Evolutionary conservation across 140 eudicot species (phyloP).

Genomic region (Stevia rebaudiana): DNA sequence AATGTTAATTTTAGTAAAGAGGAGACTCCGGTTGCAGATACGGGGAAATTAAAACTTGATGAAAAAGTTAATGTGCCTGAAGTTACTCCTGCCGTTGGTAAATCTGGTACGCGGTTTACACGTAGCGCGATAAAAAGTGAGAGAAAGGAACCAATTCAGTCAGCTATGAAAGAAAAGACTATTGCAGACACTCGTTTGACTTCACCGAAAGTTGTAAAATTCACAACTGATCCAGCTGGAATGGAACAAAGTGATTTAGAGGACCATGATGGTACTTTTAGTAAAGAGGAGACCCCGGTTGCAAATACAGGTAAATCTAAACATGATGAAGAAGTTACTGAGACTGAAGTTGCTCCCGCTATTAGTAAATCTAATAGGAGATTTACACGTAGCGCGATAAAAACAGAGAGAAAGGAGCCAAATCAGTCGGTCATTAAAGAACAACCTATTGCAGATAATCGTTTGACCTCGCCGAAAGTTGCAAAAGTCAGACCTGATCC

Average conservation of each 20-base stretch:
- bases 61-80: conserved; percentile 1
- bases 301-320: conserved; percentile 3
- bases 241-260: background rate
- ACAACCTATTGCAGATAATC: too few species aligned
- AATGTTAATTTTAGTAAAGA: conserved; percentile 8
- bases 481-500: conserved; percentile 5
- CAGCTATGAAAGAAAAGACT: conserved; percentile 6
- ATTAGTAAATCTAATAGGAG: conserved; percentile 18
- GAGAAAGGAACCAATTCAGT: conserved; percentile 16
- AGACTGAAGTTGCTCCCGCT: background rate
- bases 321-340: background rate
- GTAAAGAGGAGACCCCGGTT: conserved; percentile 2
- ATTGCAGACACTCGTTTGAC: background rate
- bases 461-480: too few species aligned
- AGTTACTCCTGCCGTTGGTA: conserved; percentile 7
- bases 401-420: too few species aligned
- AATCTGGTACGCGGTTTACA: conserved; percentile 20
- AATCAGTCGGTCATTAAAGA: too few species aligned
- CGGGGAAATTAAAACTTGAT: background rate
- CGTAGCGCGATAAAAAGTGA: conserved; percentile 23
- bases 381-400: conserved; percentile 21
- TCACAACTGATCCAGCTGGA: too few species aligned
- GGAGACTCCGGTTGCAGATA: conserved; percentile 5
- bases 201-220: background rate
- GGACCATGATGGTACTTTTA: conserved; percentile 9